Evolutionary conservation across 768 basidiomycete species (phyloP), one percentile per base, ranked within the genome.

Genomic region (Kwoniella newhampshirensis): DNA sequence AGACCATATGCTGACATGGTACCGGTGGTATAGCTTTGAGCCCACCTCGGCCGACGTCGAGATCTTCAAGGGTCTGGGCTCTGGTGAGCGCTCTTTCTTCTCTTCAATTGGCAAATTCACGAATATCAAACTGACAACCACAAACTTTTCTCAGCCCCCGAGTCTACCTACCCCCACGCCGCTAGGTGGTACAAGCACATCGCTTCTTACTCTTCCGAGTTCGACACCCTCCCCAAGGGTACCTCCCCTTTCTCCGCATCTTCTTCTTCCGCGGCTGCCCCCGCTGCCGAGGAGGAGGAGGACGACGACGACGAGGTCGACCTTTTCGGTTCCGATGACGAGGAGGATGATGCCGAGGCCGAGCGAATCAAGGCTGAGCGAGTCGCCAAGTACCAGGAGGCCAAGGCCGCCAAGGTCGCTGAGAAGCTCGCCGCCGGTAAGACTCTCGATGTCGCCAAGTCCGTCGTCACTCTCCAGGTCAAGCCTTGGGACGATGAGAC

Each of bases 401-500:
- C 89, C 83, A 98, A 98, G 81, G 91, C 90, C 21, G 81, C 80
- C 74, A 97, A 96, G 82, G 80, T 87, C 35, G 78, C 83, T 47
- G 92, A 91, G 72, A 97, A 97, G 84, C 89, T 71, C 37, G 72
- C 75, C 15, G 73, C 75, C 44, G 76, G 74, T 51, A 76, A 77
- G 67, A 70, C 64, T 42, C 67, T 74, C 42, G 73, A 74, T 57
- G 75, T 76, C 46, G 77, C 75, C 57, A 77, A 97, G 91, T 98
- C 96, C 66, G 86, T 99, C 60, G 96, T 99, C 48, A 99, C 94
- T 44, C 80, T 98, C 67, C 94, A 98, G 67, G 92, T 99, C 62
- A 99, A 99, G 80, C 93, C 94, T 37, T 96, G 92, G 94, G 94
- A 98, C 77, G 94, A 98, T 75, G 92, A 96, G 81, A 99, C 96